A percentile compares a stretch with the other conserved stretches of the same genome.
Evolutionary conservation across 2,329 filamentous ascomycete genomes (phyloP).

Genomic region (Lasiodiplodia hormozganensis): DNA sequence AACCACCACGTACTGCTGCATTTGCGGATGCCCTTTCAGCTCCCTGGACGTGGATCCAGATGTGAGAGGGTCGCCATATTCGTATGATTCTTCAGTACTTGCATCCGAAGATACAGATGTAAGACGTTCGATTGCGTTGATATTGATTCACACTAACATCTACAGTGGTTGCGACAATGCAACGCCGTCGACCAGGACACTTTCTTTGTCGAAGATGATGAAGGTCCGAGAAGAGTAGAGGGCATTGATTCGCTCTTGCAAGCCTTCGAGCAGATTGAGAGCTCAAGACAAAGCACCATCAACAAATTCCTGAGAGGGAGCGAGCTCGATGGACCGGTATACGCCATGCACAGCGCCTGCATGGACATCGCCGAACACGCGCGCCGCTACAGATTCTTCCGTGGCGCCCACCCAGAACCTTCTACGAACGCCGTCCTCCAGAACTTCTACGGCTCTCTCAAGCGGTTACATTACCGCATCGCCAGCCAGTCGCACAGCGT

Average conservation of each 20-base stretch:
- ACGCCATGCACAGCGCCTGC: slow-evolving; percentile 10
- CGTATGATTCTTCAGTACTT: not conserved
- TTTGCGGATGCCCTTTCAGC: slow-evolving; percentile 22
- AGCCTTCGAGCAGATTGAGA: not conserved
- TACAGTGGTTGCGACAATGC: slow-evolving; percentile 5
- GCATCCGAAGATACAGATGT: slow-evolving; percentile 7
- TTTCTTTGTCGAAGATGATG: slow-evolving; percentile 1
- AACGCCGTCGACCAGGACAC: slow-evolving; percentile 7
- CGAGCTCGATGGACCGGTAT: slow-evolving; percentile 3
- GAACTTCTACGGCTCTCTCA: slow-evolving; percentile 2
- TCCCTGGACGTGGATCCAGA: slow-evolving; percentile 6
- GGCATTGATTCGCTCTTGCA: not conserved
- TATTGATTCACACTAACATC: not conserved
- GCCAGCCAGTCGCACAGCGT: slow-evolving; percentile 3
- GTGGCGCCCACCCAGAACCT: not conserved
- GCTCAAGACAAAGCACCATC: not conserved
- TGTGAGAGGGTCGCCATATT: slow-evolving; percentile 1
- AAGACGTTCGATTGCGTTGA: not conserved
- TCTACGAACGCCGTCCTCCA: not conserved
- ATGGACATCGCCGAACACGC: slow-evolving; percentile 1
- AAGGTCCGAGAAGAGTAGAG: not conserved
- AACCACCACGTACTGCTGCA: slow-evolving; percentile 23
- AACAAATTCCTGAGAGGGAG: slow-evolving; percentile 4
- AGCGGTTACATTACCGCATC: slow-evolving; percentile 15
- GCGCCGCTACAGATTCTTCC: slow-evolving; percentile 5